Evolutionary conservation across 2,329 filamentous ascomycete genomes (phyloP).

Genomic region (Lasiodiplodia theobromae): DNA sequence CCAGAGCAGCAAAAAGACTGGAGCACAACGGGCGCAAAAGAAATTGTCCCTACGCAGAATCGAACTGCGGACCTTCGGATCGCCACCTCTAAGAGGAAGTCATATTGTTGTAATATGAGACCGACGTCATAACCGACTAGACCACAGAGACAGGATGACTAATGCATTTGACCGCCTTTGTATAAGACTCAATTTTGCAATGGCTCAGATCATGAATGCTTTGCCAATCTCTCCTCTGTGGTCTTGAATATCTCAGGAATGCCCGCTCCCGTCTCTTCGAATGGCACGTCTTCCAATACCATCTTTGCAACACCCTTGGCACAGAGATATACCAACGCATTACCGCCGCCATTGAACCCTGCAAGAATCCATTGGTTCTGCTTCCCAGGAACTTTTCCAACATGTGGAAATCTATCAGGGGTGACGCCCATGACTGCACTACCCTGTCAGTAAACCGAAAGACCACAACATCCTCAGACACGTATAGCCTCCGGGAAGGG

Average conservation of each 20-base stretch:
- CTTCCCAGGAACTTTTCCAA: constrained; percentile 31
- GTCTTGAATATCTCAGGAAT: constrained; percentile 49
- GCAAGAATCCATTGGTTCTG: constrained; percentile 33
- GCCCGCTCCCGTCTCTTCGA: constrained; percentile 42
- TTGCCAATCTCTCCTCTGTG: constrained; percentile 38
- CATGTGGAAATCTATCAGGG: constrained; percentile 33
- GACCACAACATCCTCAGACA: too few relatives aligned
- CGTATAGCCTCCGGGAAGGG: neutral
- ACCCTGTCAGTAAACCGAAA: neutral
- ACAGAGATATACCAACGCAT: constrained; percentile 34
- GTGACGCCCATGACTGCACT: constrained; percentile 35
- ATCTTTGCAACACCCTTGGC: constrained; percentile 52
- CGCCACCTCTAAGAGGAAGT: constrained; percentile 16
- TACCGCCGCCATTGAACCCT: constrained; percentile 35
- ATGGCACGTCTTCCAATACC: constrained; percentile 41
- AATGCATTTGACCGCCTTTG: too few relatives aligned
- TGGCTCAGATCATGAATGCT: neutral
- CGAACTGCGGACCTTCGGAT: constrained; percentile 32
- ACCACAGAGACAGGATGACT: constrained; percentile 28
- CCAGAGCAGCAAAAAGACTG: too few relatives aligned
- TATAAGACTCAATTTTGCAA: neutral
- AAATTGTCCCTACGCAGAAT: constrained; percentile 30
- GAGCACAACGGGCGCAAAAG: constrained; percentile 10
- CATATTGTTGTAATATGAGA: constrained; percentile 27
- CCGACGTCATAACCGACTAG: constrained; percentile 33